Conservation (phyloP, 495 filamentous ascomycete genomes). For the Penicillium canariense region DNA sequence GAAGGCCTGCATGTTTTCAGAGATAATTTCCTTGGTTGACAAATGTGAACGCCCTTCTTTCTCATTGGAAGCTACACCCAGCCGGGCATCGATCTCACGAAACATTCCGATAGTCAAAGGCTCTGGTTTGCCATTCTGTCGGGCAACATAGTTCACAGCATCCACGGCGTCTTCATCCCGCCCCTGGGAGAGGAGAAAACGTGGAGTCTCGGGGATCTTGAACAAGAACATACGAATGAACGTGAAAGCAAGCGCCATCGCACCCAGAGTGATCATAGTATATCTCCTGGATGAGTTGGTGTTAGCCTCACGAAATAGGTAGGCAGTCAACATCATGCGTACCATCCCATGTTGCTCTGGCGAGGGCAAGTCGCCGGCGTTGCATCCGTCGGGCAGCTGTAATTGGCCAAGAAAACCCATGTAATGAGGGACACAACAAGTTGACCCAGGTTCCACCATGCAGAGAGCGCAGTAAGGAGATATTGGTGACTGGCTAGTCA, state of each 20-base stretch:
- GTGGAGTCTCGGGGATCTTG: conserved; percentile 33
- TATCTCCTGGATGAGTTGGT: conserved; percentile 26
- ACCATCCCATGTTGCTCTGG: conserved; percentile 37
- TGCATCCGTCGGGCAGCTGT: conserved; percentile 28
- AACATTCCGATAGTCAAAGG: conserved; percentile 32
- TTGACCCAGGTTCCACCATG: conserved; percentile 38
- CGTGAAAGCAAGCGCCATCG: conserved; percentile 27
- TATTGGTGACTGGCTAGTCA: conserved; percentile 26
- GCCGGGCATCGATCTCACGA: conserved; percentile 26
- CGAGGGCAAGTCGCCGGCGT: conserved; percentile 27
- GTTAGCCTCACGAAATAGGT: neutral
- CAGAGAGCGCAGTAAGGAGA: conserved; percentile 30
- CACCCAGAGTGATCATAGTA: conserved; percentile 31
- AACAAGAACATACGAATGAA: conserved; percentile 32
- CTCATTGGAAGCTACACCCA: conserved; percentile 7
- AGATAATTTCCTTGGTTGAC: conserved; percentile 24
- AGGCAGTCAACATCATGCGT: neutral
- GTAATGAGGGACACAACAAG: conserved; percentile 32
- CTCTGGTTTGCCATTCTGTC: conserved; percentile 29
- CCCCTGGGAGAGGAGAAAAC: conserved; percentile 33
- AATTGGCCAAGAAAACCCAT: conserved; percentile 37
- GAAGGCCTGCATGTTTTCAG: conserved; percentile 33
- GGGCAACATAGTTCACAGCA: conserved; percentile 31
- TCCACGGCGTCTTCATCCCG: conserved; percentile 32
- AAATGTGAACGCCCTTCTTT: conserved; percentile 1